These are phyloP conservation scores for Colletotrichum lini DNA, from an alignment of 2,329 filamentous ascomycete species.

Conservation along the genomic window DNA sequence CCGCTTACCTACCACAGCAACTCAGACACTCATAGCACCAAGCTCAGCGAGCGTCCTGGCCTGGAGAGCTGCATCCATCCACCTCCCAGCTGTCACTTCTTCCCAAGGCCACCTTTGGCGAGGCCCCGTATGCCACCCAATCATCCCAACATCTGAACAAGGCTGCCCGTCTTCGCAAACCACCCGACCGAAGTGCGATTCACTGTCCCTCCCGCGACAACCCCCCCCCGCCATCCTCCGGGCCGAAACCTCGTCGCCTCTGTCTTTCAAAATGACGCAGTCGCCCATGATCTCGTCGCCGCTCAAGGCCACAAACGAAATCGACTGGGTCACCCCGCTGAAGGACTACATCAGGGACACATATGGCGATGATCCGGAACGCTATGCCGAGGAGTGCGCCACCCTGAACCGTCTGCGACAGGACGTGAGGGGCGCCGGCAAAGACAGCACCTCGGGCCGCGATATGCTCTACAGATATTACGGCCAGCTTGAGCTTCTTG, in stretches of 20 bases:
- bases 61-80: conserved; percentile 38
- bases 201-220: conserved; percentile 17
- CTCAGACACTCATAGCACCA: conserved; percentile 24
- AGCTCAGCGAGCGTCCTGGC: conserved; percentile 21
- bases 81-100: conserved; percentile 26
- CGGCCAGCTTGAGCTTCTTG: conserved; percentile 93
- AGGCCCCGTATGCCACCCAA: conserved; percentile 40
- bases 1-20: conserved; percentile 33
- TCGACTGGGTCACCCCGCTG: conserved; percentile 95
- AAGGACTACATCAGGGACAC: conserved; percentile 94
- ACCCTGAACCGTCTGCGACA: conserved; percentile 95
- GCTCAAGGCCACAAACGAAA: conserved; percentile 94
- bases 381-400: conserved; percentile 94
- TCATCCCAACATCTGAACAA: conserved; percentile 37
- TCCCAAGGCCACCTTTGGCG: conserved; percentile 32
- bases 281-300: conserved; percentile 96
- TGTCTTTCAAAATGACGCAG: conserved; percentile 75
- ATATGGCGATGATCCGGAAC: conserved; percentile 96
- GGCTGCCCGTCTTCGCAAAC: conserved; percentile 29
- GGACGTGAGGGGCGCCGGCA: conserved; percentile 97
- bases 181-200: conserved; percentile 26
- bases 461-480: conserved; percentile 98
- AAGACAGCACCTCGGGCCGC: conserved; percentile 93
- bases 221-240: conserved; percentile 23
- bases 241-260: conserved; percentile 13